These are phyloP conservation scores for Cyclaneusma minus DNA, from an alignment of 2,329 filamentous ascomycete genomes.

Conservation along the genomic window DNA sequence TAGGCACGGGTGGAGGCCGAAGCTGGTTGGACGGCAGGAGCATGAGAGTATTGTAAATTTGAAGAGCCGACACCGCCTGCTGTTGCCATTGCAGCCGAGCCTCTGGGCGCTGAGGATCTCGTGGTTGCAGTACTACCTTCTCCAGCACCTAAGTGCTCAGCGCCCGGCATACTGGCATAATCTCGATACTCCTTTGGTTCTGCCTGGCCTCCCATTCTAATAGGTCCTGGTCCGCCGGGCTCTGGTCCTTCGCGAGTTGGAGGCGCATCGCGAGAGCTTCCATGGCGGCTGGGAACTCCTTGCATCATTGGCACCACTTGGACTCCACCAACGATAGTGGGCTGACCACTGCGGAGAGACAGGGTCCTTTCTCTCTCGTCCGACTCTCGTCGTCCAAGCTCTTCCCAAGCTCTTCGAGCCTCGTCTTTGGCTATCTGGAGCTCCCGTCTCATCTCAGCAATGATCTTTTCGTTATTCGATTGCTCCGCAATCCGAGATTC, in stretches of 20 bases:
- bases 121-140: constrained; percentile 3
- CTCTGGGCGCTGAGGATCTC: constrained; percentile 4
- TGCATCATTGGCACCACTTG: constrained; percentile 90
- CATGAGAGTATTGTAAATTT: constrained; percentile 25
- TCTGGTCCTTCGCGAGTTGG: constrained; percentile 29
- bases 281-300: constrained; percentile 41
- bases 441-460: constrained; percentile 86
- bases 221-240: constrained; percentile 16
- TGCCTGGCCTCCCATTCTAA: constrained; percentile 9
- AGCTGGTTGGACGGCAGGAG: constrained; percentile 27
- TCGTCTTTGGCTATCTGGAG: constrained; percentile 92
- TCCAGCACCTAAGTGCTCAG: too few relatives aligned
- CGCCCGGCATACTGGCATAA: too few relatives aligned
- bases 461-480: constrained; percentile 54
- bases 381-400: constrained; percentile 82
- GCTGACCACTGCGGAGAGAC: constrained; percentile 74
- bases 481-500: constrained; percentile 55
- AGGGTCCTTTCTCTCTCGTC: constrained; percentile 78
- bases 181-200: too few relatives aligned
- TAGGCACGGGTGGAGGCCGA: too few relatives aligned
- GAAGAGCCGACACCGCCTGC: too few relatives aligned
- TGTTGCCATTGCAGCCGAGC: constrained; percentile 15
- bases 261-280: constrained; percentile 25
- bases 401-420: constrained; percentile 90
- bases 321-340: constrained; percentile 81